Evolutionary conservation across 495 filamentous ascomycete genomes (phyloP).

Genomic region (Penicillium odoratum): DNA sequence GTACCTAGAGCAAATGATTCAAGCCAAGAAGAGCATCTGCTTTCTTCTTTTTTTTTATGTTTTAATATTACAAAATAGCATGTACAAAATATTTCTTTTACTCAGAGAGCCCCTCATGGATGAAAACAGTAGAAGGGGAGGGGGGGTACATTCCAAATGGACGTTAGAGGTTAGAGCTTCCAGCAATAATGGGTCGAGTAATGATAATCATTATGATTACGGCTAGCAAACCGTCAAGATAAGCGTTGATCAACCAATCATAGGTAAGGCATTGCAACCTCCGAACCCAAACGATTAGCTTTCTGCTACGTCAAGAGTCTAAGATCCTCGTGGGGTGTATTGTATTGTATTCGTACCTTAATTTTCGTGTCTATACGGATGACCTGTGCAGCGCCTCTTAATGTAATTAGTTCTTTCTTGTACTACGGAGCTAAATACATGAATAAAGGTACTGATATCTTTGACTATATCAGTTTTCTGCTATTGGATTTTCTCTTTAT

Average conservation of each 20-base stretch:
- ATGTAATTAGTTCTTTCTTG: not conserved
- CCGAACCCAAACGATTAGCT: conserved; percentile 40
- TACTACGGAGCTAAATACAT: not conserved
- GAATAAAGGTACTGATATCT: not conserved
- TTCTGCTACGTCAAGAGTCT: conserved; percentile 41
- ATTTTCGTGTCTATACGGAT: not conserved
- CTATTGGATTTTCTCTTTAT: not conserved
- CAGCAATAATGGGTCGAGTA: conserved; percentile 13
- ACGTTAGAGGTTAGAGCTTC: conserved; percentile 5
- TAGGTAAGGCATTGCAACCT: conserved; percentile 31
- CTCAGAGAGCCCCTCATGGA: not conserved
- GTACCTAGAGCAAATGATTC: no score
- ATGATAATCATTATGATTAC: conserved; percentile 36
- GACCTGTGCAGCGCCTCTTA: not conserved
- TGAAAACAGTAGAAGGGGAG: not conserved
- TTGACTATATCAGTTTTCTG: not conserved
- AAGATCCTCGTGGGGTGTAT: conserved; percentile 17
- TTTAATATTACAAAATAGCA: not conserved
- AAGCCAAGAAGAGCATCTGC: not conserved
- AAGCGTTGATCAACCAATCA: conserved; percentile 40
- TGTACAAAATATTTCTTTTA: not conserved
- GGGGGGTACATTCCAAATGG: conserved; percentile 16
- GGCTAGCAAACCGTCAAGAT: conserved; percentile 34
- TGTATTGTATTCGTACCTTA: conserved; percentile 10
- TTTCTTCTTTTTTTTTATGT: not conserved